A percentile compares a stretch with the other conserved stretches of the same genome.
Evolutionary conservation across 139 green algal genomes (phyloP).

Genomic region (Micromonas pusilla): DNA sequence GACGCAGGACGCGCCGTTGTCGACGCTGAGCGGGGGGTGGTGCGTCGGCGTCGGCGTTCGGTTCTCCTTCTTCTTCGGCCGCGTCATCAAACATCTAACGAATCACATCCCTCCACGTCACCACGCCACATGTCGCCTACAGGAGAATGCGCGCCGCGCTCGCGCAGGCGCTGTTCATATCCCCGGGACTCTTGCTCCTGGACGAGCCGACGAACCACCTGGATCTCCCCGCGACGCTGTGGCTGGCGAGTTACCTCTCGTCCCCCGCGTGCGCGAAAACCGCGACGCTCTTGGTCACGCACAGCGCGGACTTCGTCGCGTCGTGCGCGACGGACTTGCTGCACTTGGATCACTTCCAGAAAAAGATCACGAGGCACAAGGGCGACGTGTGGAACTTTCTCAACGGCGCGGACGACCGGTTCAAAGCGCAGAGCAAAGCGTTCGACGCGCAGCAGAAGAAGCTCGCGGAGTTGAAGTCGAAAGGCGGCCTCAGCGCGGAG

Average conservation of each 20-base stretch:
- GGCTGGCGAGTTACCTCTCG: constrained; percentile 28
- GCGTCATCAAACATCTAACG: too few relatives aligned
- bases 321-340: background rate
- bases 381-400: background rate
- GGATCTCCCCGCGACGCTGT: constrained; percentile 45
- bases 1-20: constrained; percentile 23
- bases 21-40: constrained; percentile 36
- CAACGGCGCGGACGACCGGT: background rate
- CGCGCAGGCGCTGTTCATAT: constrained; percentile 45
- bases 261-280: background rate
- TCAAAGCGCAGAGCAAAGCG: background rate
- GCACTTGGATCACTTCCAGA: background rate
- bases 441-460: background rate
- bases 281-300: background rate
- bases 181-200: constrained; percentile 48
- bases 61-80: too few relatives aligned
- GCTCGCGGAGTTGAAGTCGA: background rate
- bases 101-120: too few relatives aligned
- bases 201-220: constrained; percentile 54
- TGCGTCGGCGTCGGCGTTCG: too few relatives aligned
- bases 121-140: too few relatives aligned
- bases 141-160: constrained; percentile 50
- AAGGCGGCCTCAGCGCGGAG: background rate
- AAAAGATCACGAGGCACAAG: background rate
- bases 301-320: background rate